A percentile compares a stretch with the other conserved stretches of the same genome.
Evolutionary conservation across 2,329 filamentous ascomycete species (phyloP).

Genomic region (Clarireedia hainanense): DNA sequence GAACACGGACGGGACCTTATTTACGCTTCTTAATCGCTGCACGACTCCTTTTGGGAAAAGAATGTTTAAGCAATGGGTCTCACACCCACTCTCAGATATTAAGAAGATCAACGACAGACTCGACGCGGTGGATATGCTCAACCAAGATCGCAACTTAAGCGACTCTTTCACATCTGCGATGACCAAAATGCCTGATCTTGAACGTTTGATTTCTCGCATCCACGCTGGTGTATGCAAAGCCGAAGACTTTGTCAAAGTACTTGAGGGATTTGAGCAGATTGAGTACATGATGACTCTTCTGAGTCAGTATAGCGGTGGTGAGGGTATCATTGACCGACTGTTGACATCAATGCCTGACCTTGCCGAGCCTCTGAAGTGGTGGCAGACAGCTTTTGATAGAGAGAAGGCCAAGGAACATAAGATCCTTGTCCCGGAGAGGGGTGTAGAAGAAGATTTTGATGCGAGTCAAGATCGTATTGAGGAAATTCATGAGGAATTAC

Average conservation of each 20-base stretch:
- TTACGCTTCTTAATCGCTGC: slow-evolving; percentile 84
- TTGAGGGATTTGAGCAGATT: slow-evolving; percentile 97
- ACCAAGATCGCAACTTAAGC: slow-evolving; percentile 70
- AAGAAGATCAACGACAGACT: slow-evolving; percentile 85
- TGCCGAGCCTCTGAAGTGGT: slow-evolving; percentile 64
- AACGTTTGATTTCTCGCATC: slow-evolving; percentile 86
- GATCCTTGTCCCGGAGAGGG: slow-evolving; percentile 74
- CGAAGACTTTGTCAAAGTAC: slow-evolving; percentile 85
- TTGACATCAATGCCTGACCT: slow-evolving; percentile 83
- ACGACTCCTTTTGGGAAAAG: slow-evolving; percentile 96
- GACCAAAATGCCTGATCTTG: slow-evolving; percentile 86
- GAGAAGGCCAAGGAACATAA: slow-evolving; percentile 70
- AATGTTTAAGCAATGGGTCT: slow-evolving; percentile 93
- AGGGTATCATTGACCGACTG: slow-evolving; percentile 77
- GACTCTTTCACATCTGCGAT: slow-evolving; percentile 86
- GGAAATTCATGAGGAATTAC: slow-evolving; percentile 65
- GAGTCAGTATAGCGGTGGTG: slow-evolving; percentile 62
- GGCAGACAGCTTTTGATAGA: slow-evolving; percentile 89
- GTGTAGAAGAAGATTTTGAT: slow-evolving; percentile 90
- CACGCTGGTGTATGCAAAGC: slow-evolving; percentile 86
- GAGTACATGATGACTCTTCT: slow-evolving; percentile 86
- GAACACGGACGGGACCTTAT: slow-evolving; percentile 76
- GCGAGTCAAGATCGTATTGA: slow-evolving; percentile 68
- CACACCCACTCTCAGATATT: slow-evolving; percentile 84
- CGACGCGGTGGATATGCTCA: slow-evolving; percentile 89